These are phyloP conservation scores for Podospora pseudoanserina DNA, from an alignment of 495 filamentous ascomycete genomes.

Conservation along the genomic window DNA sequence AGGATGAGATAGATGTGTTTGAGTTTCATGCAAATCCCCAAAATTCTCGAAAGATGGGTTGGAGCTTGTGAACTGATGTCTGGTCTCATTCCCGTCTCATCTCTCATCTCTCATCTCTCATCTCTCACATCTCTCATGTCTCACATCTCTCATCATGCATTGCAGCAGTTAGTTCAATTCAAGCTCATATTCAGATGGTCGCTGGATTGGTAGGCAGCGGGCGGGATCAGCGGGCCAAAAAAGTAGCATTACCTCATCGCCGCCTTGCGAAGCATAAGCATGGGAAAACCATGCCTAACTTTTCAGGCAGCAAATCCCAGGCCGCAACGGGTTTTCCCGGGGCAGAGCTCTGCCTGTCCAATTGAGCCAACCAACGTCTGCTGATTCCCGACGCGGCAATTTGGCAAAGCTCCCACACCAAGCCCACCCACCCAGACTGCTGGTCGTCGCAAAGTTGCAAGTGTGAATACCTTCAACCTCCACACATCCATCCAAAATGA, in stretches of 20 bases:
- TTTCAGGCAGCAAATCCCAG: conserved; percentile 12
- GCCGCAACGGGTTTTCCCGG: conserved; percentile 19
- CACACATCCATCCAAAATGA: conserved; percentile 53
- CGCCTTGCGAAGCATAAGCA: background rate
- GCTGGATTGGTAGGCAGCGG: background rate
- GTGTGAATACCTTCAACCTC: conserved; percentile 17
- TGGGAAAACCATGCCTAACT: background rate
- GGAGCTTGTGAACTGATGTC: background rate
- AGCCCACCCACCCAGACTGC: background rate
- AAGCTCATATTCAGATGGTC: background rate
- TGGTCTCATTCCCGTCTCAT: background rate
- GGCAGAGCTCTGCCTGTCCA: conserved; percentile 12
- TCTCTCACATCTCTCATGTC: background rate
- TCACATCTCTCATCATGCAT: background rate
- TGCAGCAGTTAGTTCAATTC: background rate
- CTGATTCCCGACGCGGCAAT: conserved; percentile 27
- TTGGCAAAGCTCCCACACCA: conserved; percentile 17
- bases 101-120: background rate
- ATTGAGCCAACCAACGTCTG: background rate
- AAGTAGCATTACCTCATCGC: background rate
- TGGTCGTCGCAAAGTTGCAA: background rate
- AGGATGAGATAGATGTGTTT: background rate
- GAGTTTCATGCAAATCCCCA: background rate
- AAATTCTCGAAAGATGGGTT: conserved; percentile 5
- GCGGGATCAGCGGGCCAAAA: background rate